Base-by-base conservation (phyloP, 257 asterid genomes). In the Solanum pennellii region DNA sequence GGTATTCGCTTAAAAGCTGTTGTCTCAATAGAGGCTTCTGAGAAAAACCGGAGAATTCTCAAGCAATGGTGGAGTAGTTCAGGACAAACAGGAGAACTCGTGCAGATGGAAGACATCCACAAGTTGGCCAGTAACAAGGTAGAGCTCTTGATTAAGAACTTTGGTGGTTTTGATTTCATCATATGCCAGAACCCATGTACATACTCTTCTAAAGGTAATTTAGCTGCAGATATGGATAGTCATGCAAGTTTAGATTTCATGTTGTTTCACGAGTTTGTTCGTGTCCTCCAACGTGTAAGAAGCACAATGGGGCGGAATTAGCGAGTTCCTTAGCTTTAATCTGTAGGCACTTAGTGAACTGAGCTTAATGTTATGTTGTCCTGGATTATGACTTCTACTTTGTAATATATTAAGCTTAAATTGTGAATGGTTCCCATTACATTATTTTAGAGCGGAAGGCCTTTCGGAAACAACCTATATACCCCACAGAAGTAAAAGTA, bases 61-160 rank as follows among this genome's bases (percentile, higher is more conserved):
- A 97, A 90, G 93, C 92, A 86, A 23, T 97, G 99, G 99, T 97
- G 99, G 99, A 94, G 93, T 82, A 90, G 85, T 41, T 88, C 92
- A 7, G 91, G 87, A 47, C 95, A 94, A 86, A 89, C 88, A 25
- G 99, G 99, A 45, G 97, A 94, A 89, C 85, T 97, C 91, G 89
- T 97, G 88, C 99, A 97, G 91, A 35, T 94, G 0, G 99, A 95
- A 71, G 89, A 88, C 90, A 90, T 92, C 66, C 87, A 86, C 42
- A 92, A 89, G 88, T 25, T 93, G 31, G 87, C 94, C 12, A 87
- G 92, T 42, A 88, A 15, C 71, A 97, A 86, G 86, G 89, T 95
- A 41, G 96, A 97, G 56, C 89, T 76, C 41, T 73, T 95, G 92
- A 88, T 92, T 1, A 86, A 89, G 27, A 94, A 89, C 83, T 92